phyloP scores from a whole-genome alignment of 257 asterid species.

The Ophiorrhiza pumila region DNA sequence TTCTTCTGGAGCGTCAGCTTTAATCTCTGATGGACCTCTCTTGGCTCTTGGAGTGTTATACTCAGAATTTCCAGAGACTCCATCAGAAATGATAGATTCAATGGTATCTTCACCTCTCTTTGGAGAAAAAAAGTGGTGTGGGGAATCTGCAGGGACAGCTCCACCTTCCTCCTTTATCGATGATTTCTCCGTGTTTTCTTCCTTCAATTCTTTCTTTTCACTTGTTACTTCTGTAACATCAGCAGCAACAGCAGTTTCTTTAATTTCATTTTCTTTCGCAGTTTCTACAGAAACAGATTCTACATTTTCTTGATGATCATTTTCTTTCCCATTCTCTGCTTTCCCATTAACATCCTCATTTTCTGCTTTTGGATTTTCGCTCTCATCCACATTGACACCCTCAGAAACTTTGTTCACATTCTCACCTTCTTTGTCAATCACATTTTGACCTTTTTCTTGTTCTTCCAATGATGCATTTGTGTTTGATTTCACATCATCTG shows the following conservation, averaged over 20 bases:
- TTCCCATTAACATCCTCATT: neutral
- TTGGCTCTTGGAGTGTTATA: too few species aligned
- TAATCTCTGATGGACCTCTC: too few species aligned
- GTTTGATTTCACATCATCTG: slow-evolving; percentile 9
- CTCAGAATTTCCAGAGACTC: slow-evolving; percentile 1
- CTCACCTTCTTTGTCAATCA: neutral
- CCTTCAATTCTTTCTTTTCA: slow-evolving; percentile 23
- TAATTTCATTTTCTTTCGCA: slow-evolving; percentile 17
- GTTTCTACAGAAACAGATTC: slow-evolving; percentile 14
- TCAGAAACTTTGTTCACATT: neutral
- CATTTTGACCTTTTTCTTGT: slow-evolving; percentile 4
- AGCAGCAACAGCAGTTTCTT: slow-evolving; percentile 12
- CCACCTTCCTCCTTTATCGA: slow-evolving; percentile 13
- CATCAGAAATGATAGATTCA: neutral
- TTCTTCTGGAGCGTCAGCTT: slow-evolving; percentile 17
- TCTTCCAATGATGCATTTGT: neutral
- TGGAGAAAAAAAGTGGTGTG: slow-evolving; percentile 10
- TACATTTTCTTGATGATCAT: slow-evolving; percentile 6
- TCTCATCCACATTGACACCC: neutral
- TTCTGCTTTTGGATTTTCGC: neutral
- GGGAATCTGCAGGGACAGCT: neutral
- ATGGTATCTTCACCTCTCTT: slow-evolving; percentile 10
- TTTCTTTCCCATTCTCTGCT: slow-evolving; percentile 1
- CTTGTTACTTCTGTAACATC: neutral
- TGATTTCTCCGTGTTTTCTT: slow-evolving; percentile 11